Percentiles rank a stretch among this genome's conserved stretches.
Evolutionary conservation across 2,329 filamentous ascomycete species (phyloP).

Genomic region (Colletotrichum sp.): DNA sequence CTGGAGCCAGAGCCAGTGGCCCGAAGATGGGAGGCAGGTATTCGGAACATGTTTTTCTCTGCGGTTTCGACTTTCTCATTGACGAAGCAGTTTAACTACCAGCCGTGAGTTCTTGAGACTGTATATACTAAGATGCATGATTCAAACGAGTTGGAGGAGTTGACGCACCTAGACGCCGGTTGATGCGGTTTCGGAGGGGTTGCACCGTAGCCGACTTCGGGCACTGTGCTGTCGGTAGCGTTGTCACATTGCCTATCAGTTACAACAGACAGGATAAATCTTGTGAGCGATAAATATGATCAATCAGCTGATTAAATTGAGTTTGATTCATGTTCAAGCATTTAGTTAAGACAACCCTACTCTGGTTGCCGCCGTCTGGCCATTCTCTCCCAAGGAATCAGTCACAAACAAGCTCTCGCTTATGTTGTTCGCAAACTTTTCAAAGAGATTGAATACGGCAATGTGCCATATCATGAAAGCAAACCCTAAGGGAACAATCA

Average conservation of each 20-base stretch:
- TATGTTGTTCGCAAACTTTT: background rate
- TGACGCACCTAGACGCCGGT: background rate
- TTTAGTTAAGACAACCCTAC: background rate
- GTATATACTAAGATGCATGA: background rate
- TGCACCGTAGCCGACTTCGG: background rate
- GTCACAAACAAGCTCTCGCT: background rate
- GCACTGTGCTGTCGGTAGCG: background rate
- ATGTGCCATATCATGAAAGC: fast-evolving
- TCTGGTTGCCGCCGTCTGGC: background rate
- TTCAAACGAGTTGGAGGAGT: background rate
- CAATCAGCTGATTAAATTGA: background rate
- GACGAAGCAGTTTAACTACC: background rate
- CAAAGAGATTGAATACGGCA: background rate
- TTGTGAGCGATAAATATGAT: background rate
- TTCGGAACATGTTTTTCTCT: background rate
- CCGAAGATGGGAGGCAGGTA: background rate
- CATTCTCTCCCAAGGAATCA: background rate
- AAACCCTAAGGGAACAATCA: fast-evolving
- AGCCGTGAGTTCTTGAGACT: background rate
- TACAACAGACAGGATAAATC: background rate
- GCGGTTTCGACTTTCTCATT: background rate
- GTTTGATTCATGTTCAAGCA: background rate
- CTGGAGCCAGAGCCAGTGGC: background rate
- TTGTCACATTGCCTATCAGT: background rate
- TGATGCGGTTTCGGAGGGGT: background rate